phyloP scores from a whole-genome alignment of 768 basidiomycete species.

The Coprinopsis cinerea region DNA sequence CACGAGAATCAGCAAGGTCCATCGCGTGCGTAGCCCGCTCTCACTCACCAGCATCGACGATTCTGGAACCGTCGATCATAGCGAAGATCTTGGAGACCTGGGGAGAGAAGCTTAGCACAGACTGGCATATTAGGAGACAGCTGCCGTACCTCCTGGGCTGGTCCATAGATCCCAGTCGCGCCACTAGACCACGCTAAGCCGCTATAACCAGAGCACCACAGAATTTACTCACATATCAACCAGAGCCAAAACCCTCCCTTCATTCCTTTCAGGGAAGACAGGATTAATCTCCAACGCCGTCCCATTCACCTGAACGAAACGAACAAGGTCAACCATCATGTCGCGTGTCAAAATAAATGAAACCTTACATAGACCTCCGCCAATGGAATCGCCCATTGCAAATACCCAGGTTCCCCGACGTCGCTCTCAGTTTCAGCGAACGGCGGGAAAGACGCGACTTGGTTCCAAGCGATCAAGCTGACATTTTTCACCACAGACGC shows the following conservation, averaged over 20 bases:
- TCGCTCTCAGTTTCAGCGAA: slow-evolving; percentile 44
- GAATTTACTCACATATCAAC: slow-evolving; percentile 67
- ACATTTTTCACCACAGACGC: slow-evolving; percentile 56
- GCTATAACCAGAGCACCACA: background rate
- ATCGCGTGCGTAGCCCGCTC: background rate
- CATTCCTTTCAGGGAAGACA: slow-evolving; percentile 54
- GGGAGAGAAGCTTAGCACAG: slow-evolving; percentile 9
- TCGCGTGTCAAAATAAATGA: background rate
- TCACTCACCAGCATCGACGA: slow-evolving; percentile 52
- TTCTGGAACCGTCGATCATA: slow-evolving; percentile 56
- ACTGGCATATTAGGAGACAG: background rate
- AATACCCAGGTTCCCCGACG: slow-evolving; percentile 50
- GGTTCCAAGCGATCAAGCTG: slow-evolving; percentile 63
- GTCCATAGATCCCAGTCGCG: slow-evolving; percentile 65
- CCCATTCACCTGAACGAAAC: slow-evolving; percentile 44
- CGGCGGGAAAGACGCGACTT: slow-evolving; percentile 69
- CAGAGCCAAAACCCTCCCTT: slow-evolving; percentile 57
- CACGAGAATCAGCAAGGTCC: background rate
- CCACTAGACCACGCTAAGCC: slow-evolving; percentile 38
- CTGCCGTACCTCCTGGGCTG: slow-evolving; percentile 63
- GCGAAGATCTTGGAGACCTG: slow-evolving; percentile 65
- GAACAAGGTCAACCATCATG: background rate
- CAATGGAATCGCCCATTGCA: slow-evolving; percentile 70
- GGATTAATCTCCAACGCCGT: slow-evolving; percentile 47
- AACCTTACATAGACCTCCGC: slow-evolving; percentile 45